Evolutionary conservation across 2,329 filamentous ascomycete species (phyloP).

Genomic region (Tolypocladium guangdongense): DNA sequence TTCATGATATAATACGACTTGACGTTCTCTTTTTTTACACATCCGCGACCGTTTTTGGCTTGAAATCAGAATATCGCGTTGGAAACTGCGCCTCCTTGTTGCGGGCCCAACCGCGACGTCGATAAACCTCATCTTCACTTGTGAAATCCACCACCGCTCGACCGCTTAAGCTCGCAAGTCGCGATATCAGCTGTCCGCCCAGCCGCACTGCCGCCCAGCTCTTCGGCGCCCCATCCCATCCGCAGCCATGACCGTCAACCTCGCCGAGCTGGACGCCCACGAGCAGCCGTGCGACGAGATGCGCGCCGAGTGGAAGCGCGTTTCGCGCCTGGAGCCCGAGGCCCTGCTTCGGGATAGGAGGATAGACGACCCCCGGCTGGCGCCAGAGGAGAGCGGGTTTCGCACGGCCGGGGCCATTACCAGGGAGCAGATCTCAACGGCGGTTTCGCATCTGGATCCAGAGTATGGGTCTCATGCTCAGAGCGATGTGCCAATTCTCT

Average conservation of each 20-base stretch:
- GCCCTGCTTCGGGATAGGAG: constrained; percentile 41
- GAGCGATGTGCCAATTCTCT: constrained; percentile 42
- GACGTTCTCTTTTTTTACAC: not conserved
- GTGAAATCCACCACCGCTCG: not conserved
- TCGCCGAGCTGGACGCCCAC: constrained; percentile 55
- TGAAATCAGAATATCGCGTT: no score
- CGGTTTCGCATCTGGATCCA: constrained; percentile 30
- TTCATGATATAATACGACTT: not conserved
- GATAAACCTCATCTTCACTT: not conserved
- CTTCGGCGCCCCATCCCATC: not conserved
- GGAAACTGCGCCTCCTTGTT: not conserved
- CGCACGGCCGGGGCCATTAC: constrained; percentile 32
- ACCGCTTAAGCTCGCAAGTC: not conserved
- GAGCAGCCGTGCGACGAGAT: constrained; percentile 64
- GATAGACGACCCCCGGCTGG: constrained; percentile 41
- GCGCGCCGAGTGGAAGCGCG: constrained; percentile 63
- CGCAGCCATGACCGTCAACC: constrained; percentile 14
- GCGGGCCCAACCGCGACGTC: not conserved
- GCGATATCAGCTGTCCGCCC: not conserved
- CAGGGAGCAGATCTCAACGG: constrained; percentile 26
- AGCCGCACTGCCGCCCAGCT: not conserved
- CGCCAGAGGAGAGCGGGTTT: constrained; percentile 32
- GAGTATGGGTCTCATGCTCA: constrained; percentile 19
- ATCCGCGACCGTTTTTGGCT: no score
- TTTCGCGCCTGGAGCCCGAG: constrained; percentile 47